Percentiles rank a stretch among this genome's conserved stretches.
phyloP scores from a whole-genome alignment of 306 rosid species.

The Dryas octopetala region DNA sequence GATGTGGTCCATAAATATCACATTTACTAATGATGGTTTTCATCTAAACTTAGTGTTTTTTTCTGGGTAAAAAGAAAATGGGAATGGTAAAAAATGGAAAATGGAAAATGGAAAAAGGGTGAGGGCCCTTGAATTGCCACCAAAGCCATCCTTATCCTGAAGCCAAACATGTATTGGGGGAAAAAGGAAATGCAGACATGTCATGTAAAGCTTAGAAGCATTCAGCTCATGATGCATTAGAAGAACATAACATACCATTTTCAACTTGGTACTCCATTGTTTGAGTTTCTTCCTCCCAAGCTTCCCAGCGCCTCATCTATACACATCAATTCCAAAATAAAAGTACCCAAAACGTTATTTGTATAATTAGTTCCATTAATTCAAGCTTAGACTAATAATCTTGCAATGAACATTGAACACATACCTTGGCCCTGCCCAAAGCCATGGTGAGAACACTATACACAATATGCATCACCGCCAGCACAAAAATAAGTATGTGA shows the following conservation, averaged over 20 bases:
- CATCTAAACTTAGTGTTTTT: no score
- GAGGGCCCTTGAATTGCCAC: no score
- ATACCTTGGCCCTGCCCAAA: conserved; percentile 47
- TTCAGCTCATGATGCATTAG: no score
- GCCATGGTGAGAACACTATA: conserved; percentile 37
- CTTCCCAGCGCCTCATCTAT: conserved; percentile 43
- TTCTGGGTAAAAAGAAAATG: no score
- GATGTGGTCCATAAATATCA: no score
- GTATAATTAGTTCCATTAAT: not conserved
- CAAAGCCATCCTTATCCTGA: no score
- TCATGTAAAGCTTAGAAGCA: no score
- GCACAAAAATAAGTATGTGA: conserved; percentile 39
- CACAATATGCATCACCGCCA: conserved; percentile 41
- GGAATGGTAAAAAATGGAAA: no score
- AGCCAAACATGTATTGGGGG: no score
- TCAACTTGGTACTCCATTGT: conserved; percentile 44
- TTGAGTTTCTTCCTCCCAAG: conserved; percentile 46
- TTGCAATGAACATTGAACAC: not conserved
- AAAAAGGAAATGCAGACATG: no score
- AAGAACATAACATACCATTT: conserved; percentile 30
- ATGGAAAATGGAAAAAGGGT: no score
- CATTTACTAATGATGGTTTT: no score
- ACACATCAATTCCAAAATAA: not conserved
- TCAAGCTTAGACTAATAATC: not conserved
- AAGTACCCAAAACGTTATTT: not conserved